Base-by-base conservation (phyloP, 768 basidiomycete genomes). In the Pholiota conissans region DNA sequence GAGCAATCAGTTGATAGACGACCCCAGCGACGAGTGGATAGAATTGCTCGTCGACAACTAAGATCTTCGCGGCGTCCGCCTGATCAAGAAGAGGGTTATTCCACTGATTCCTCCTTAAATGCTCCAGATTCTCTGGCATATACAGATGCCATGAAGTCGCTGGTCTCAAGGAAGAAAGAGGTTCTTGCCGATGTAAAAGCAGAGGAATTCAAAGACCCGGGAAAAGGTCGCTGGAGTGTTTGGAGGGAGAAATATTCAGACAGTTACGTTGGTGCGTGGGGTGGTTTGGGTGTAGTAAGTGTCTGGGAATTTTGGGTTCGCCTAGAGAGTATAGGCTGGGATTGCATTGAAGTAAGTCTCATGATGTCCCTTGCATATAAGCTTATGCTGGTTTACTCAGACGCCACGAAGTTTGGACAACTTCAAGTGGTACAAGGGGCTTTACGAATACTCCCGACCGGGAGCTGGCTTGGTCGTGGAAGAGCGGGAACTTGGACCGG, bases 281-380 rank as follows among this genome's bases (percentile, higher is more conserved):
- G 95, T 47, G 91, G 94, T 3, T 75, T 95, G 53, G 93, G 89
- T 0, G 80, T 94, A 40, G 86, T 95, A 1, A 87, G 87, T 49
- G 91, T 91, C 48, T 96, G 94, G 93, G 94, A 95, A 71, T 96
- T 95, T 69, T 95, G 93, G 92, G 85, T 85, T n/a, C 78, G 93
- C 55, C 74, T 93, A 56, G 95, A 98, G 73, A 79, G 87, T 61
- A 73, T 93, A 10, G 90, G 88, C 3, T 97, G 95, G 95, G 85
- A 94, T 69, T 92, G 90, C 46, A 77, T 95, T 22, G 82, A 90
- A 74, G 93, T 90, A 65, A 61, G 80, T 74, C 35, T 27, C 22
- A 14, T 54, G 3, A 32, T 42, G 16, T 26, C 34, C 54, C 29
- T 30, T 34, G 27, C 1, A 39, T 29, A 35, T 26, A 46, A 45